Percentiles rank a stretch among this genome's conserved stretches.
phyloP scores from a whole-genome alignment of 495 filamentous ascomycete genomes.

The Daldinia grandis region DNA sequence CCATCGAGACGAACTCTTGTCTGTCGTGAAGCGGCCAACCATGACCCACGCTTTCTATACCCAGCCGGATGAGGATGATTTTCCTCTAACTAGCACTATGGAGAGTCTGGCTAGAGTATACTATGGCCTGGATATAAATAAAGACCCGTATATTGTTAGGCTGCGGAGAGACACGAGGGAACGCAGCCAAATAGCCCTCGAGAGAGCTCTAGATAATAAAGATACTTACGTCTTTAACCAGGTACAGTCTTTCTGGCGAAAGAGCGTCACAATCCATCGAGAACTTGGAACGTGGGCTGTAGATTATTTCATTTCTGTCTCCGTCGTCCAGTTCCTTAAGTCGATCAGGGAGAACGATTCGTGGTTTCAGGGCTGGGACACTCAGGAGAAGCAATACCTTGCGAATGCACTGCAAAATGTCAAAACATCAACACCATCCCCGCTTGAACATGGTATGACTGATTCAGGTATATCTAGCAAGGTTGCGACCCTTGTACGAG shows the following conservation, averaged over 20 bases:
- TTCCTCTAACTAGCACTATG: constrained; percentile 42
- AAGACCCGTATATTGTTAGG: constrained; percentile 75
- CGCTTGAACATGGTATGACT: constrained; percentile 37
- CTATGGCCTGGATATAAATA: constrained; percentile 62
- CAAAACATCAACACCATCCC: constrained; percentile 39
- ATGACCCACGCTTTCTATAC: constrained; percentile 64
- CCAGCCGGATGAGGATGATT: constrained; percentile 2
- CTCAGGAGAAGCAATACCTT: constrained; percentile 70
- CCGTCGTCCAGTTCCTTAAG: constrained; percentile 58
- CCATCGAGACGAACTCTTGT: constrained; percentile 74
- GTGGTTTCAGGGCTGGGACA: constrained; percentile 52
- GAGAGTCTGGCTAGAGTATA: constrained; percentile 50
- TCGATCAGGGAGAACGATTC: constrained; percentile 44
- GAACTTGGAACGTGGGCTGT: constrained; percentile 79
- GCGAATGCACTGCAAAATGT: constrained; percentile 58
- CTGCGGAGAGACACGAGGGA: constrained; percentile 53
- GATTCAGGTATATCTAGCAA: constrained; percentile 60
- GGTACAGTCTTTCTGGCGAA: constrained; percentile 65
- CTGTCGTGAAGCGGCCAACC: constrained; percentile 71
- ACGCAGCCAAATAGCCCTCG: constrained; percentile 50
- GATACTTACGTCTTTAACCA: constrained; percentile 72
- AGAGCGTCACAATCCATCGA: constrained; percentile 59
- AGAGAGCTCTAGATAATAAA: constrained; percentile 55
- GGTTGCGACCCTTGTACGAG: constrained; percentile 60
- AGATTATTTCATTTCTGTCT: constrained; percentile 72